Evolutionary conservation across 768 basidiomycete genomes (phyloP).

Genomic region (Pholiota conissans): DNA sequence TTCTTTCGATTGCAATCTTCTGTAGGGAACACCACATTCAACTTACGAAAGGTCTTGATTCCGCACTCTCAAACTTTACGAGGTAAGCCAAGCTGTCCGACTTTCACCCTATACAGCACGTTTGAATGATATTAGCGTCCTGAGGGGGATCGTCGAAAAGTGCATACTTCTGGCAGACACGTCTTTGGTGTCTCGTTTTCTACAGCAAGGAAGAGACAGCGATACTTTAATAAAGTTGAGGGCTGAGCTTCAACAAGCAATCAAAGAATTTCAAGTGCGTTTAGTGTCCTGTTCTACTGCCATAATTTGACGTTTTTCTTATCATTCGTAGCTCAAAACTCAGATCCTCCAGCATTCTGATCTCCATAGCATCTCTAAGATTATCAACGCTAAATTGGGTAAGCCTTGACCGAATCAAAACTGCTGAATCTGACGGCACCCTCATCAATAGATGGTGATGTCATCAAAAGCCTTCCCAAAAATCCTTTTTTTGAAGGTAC

Average conservation of each 20-base stretch:
- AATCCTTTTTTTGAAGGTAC: background rate
- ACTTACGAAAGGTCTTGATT: background rate
- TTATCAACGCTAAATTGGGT: background rate
- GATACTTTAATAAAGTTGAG: background rate
- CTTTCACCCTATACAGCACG: no score
- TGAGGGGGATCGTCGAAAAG: background rate
- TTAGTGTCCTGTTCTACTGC: background rate
- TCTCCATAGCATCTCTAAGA: background rate
- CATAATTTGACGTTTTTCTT: background rate
- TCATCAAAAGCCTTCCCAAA: background rate
- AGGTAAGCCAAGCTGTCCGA: background rate
- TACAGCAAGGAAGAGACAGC: constrained; percentile 3
- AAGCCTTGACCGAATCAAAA: background rate
- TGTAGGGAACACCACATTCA: background rate
- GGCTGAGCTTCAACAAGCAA: background rate
- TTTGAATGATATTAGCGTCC: background rate
- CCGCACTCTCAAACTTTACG: background rate
- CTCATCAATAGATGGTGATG: background rate
- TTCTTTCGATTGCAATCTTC: background rate
- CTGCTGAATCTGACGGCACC: background rate
- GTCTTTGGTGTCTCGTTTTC: background rate
- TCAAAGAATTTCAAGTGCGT: background rate
- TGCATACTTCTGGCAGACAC: background rate
- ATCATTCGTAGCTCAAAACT: background rate
- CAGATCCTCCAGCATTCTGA: background rate